These are phyloP conservation scores for Nidula microcarpa DNA, from an alignment of 768 basidiomycete species.

Conservation along the genomic window DNA sequence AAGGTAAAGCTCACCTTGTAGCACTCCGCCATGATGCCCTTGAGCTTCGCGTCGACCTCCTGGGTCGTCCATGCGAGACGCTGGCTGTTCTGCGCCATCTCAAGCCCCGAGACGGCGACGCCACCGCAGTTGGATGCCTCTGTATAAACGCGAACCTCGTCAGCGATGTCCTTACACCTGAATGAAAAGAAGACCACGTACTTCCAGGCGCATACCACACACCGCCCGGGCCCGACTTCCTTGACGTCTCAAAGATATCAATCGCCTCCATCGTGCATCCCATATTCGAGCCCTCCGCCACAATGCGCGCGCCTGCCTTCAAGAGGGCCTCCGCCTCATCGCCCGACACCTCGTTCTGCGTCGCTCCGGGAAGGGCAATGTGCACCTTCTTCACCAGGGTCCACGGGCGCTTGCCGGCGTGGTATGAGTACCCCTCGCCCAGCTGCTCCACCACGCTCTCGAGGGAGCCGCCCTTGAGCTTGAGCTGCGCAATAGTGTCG, in stretches of 20 bases:
- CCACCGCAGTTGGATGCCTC: slow-evolving; percentile 67
- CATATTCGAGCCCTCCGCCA: slow-evolving; percentile 80
- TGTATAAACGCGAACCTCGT: slow-evolving; percentile 9
- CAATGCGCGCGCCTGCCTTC: slow-evolving; percentile 64
- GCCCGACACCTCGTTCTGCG: slow-evolving; percentile 67
- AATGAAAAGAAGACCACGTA: slow-evolving; percentile 18
- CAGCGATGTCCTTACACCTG: slow-evolving; percentile 1
- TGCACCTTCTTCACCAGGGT: slow-evolving; percentile 58
- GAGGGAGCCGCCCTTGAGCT: slow-evolving; percentile 49
- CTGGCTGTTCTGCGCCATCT: slow-evolving; percentile 79
- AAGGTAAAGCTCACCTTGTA: slow-evolving; percentile 33
- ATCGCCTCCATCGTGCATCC: slow-evolving; percentile 73
- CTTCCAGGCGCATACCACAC: slow-evolving; percentile 78
- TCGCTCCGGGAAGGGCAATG: slow-evolving; percentile 68
- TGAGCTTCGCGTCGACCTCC: slow-evolving; percentile 67
- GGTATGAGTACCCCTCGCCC: slow-evolving; percentile 42
- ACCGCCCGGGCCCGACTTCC: slow-evolving; percentile 42
- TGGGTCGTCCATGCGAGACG: slow-evolving; percentile 57
- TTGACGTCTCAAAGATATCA: slow-evolving; percentile 63
- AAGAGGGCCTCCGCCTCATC: slow-evolving; percentile 70
- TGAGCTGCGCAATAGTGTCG: slow-evolving; percentile 45
- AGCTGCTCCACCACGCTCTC: slow-evolving; percentile 26
- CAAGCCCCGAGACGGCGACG: slow-evolving; percentile 74
- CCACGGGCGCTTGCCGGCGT: slow-evolving; percentile 65
- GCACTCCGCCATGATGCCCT: slow-evolving; percentile 67